A percentile compares a stretch with the other conserved stretches of the same genome.
These are phyloP conservation scores for Phialophora macrospora DNA, from an alignment of 2,329 filamentous ascomycete species.

Conservation along the genomic window DNA sequence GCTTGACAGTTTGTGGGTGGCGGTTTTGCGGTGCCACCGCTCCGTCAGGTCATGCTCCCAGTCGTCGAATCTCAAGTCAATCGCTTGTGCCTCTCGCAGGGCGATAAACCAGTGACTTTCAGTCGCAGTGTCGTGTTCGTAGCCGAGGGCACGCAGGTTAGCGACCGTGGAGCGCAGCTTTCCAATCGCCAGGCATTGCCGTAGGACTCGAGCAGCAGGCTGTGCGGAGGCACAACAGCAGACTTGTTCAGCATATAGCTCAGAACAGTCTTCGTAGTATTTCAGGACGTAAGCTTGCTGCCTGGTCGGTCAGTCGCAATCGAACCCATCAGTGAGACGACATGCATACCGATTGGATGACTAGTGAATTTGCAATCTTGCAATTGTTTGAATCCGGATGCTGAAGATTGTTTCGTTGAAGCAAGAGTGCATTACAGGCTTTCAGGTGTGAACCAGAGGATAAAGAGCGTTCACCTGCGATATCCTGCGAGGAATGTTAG, in stretches of 20 bases:
- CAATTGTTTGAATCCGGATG: not conserved
- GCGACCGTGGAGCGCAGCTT: not conserved
- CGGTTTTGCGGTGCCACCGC: not conserved
- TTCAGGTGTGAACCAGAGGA: constrained; percentile 10
- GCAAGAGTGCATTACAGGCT: constrained; percentile 4
- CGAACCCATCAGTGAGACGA: too few relatives aligned
- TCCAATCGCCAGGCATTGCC: not conserved
- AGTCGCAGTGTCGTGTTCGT: not conserved
- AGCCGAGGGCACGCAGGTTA: not conserved
- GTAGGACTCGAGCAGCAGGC: not conserved
- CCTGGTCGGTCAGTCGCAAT: not conserved
- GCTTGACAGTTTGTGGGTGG: not conserved
- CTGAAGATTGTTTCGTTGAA: not conserved
- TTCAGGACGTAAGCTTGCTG: constrained; percentile 9
- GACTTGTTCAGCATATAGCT: constrained; percentile 5
- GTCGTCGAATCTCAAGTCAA: not conserved
- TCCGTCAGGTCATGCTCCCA: constrained; percentile 1
- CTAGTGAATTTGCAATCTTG: constrained; percentile 12
- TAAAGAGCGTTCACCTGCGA: constrained; percentile 5
- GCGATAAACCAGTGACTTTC: not conserved
- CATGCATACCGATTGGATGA: constrained; percentile 10
- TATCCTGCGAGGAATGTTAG: not conserved
- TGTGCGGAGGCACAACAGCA: constrained; percentile 10
- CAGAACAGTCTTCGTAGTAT: constrained; percentile 2
- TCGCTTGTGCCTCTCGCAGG: constrained; percentile 3